Evolutionary conservation across 306 rosid species (phyloP).

Genomic region (Elaeagnus macrophylla): DNA sequence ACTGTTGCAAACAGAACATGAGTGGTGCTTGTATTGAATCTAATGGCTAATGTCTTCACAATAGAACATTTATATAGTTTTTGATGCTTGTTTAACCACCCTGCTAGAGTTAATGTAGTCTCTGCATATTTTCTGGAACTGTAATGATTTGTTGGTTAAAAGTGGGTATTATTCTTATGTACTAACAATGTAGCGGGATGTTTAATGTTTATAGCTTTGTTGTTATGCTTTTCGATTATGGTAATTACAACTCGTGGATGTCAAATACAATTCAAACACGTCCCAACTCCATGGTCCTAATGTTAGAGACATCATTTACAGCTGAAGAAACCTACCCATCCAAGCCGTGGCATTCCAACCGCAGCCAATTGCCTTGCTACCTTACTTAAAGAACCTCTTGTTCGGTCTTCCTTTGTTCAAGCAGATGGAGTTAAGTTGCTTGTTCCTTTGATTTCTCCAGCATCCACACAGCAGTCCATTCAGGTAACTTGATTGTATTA

Average conservation of each 20-base stretch:
- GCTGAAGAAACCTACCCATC: constrained; percentile 93
- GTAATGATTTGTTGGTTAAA: no score
- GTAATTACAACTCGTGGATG: neutral
- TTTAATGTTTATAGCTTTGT: no score
- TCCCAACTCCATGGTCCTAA: constrained; percentile 1
- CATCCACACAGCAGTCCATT: constrained; percentile 92
- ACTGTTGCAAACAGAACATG: neutral
- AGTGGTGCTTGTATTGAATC: neutral
- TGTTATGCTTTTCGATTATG: neutral
- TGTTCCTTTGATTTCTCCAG: constrained; percentile 83
- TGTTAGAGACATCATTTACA: constrained; percentile 21
- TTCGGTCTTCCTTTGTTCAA: constrained; percentile 79
- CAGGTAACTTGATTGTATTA: constrained; percentile 47
- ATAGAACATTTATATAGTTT: no score
- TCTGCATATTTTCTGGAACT: no score
- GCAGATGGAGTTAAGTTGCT: constrained; percentile 91
- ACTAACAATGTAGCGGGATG: no score
- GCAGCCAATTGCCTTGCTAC: constrained; percentile 79
- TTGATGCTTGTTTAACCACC: no score
- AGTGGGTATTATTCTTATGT: no score
- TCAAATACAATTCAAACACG: neutral
- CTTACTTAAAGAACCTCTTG: constrained; percentile 80
- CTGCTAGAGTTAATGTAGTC: no score
- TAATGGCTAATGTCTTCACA: neutral
- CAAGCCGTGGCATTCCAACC: constrained; percentile 64